phyloP scores from a whole-genome alignment of 345 rosid genomes.

The Turnera subulata region DNA sequence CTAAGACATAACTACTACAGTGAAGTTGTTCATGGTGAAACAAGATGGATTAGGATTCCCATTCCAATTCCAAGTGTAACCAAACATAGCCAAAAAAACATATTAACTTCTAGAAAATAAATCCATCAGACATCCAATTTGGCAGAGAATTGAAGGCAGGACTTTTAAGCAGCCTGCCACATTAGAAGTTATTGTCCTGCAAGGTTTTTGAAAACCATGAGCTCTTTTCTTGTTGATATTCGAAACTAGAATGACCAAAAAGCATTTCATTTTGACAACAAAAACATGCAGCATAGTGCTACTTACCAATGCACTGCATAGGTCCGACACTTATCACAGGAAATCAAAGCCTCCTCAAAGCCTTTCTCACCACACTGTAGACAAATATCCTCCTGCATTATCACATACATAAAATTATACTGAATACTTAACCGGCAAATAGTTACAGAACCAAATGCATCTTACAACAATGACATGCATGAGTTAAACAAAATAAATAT shows the following conservation, averaged over 20 bases:
- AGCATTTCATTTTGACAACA: not conserved
- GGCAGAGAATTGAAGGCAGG: too few relatives aligned
- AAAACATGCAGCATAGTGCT: not conserved
- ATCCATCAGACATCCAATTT: too few relatives aligned
- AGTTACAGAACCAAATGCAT: not conserved
- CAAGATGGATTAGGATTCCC: too few relatives aligned
- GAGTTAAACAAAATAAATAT: not conserved
- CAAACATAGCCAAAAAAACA: too few relatives aligned
- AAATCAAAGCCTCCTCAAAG: constrained; percentile 34
- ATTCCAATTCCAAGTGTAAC: too few relatives aligned
- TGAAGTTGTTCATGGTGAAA: too few relatives aligned
- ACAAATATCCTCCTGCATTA: constrained; percentile 48
- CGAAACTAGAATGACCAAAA: not conserved
- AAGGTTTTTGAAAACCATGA: not conserved
- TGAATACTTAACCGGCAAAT: not conserved
- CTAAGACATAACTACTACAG: too few relatives aligned
- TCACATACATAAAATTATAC: constrained; percentile 6
- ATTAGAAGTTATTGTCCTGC: too few relatives aligned
- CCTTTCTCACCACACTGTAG: constrained; percentile 51
- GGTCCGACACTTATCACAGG: constrained; percentile 39
- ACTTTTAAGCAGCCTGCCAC: too few relatives aligned
- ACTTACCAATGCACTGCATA: constrained; percentile 47
- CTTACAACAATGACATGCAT: not conserved
- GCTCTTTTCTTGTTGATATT: not conserved
- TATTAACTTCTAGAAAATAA: too few relatives aligned